Evolutionary conservation across 495 filamentous ascomycete genomes (phyloP).

Genomic region (Parathielavia appendiculata): DNA sequence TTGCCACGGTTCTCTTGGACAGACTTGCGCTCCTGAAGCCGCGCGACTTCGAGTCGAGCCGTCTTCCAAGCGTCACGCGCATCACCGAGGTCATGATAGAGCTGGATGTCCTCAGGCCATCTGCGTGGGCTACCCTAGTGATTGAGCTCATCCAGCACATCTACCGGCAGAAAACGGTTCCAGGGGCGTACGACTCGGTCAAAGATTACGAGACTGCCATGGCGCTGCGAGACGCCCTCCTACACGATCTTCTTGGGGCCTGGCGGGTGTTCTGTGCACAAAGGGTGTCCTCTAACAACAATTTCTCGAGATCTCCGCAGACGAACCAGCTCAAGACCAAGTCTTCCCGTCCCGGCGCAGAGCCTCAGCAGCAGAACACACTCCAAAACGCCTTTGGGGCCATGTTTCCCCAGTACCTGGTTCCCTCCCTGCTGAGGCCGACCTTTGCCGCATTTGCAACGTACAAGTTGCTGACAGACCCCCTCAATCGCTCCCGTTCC

Average conservation of each 20-base stretch:
- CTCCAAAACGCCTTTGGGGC: slow-evolving; percentile 27
- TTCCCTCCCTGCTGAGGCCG: slow-evolving; percentile 22
- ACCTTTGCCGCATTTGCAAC: slow-evolving; percentile 39
- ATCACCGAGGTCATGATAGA: slow-evolving; percentile 37
- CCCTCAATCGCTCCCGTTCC: slow-evolving; percentile 20
- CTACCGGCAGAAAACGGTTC: slow-evolving; percentile 25
- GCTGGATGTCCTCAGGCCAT: slow-evolving; percentile 28
- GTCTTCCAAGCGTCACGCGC: slow-evolving; percentile 37
- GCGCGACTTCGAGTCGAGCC: slow-evolving; percentile 27
- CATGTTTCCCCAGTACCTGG: slow-evolving; percentile 30
- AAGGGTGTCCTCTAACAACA: slow-evolving; percentile 21
- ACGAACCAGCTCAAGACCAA: not conserved
- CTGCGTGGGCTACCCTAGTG: slow-evolving; percentile 32
- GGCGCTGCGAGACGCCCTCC: slow-evolving; percentile 30
- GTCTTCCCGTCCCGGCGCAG: not conserved
- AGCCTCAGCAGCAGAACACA: slow-evolving; percentile 20
- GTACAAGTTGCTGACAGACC: slow-evolving; percentile 37
- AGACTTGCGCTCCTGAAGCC: slow-evolving; percentile 32
- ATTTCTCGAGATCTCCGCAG: not conserved
- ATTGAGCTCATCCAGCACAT: slow-evolving; percentile 33
- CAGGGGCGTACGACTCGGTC: slow-evolving; percentile 22
- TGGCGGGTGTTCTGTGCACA: slow-evolving; percentile 37
- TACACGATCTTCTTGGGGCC: slow-evolving; percentile 38
- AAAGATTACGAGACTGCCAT: slow-evolving; percentile 25
- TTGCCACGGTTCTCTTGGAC: slow-evolving; percentile 26